phyloP scores from a whole-genome alignment of 257 asterid species.

The Fraxinus quadrangulata region DNA sequence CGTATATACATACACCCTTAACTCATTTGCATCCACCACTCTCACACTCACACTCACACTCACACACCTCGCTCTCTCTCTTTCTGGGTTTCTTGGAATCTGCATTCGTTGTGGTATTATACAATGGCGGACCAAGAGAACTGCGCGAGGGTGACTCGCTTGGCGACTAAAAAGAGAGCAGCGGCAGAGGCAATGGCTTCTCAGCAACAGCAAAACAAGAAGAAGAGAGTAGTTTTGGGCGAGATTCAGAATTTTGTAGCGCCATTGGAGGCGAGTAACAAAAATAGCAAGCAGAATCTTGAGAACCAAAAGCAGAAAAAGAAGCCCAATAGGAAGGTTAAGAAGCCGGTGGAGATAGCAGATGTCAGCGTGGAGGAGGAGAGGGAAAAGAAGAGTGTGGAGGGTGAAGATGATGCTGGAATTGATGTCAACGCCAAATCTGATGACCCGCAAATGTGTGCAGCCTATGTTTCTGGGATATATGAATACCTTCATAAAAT shows the following conservation, averaged over 20 bases:
- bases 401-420: conserved; percentile 30
- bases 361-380: conserved; percentile 11
- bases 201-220: conserved; percentile 38
- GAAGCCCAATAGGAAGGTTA: conserved; percentile 35
- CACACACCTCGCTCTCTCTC: conserved; percentile 4
- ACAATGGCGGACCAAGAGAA: conserved; percentile 71
- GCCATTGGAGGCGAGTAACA: conserved; percentile 17
- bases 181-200: conserved; percentile 48
- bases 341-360: conserved; percentile 27
- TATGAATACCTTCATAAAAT: conserved; percentile 71
- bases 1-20: conserved; percentile 26
- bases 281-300: conserved; percentile 19
- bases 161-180: conserved; percentile 81
- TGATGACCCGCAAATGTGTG: conserved; percentile 79
- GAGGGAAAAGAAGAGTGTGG: conserved; percentile 27
- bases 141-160: conserved; percentile 64
- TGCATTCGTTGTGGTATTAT: conserved; percentile 5
- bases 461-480: conserved; percentile 70
- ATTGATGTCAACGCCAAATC: conserved; percentile 35
- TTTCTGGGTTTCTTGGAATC: conserved; percentile 21
- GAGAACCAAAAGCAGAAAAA: conserved; percentile 25
- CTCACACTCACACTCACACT: conserved; percentile 8
- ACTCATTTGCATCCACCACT: conserved; percentile 5
- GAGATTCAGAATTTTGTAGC: conserved; percentile 62
- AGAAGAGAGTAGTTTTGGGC: conserved; percentile 76